Evolutionary conservation across 495 filamentous ascomycete species (phyloP).

Genomic region (Collariella sp.): DNA sequence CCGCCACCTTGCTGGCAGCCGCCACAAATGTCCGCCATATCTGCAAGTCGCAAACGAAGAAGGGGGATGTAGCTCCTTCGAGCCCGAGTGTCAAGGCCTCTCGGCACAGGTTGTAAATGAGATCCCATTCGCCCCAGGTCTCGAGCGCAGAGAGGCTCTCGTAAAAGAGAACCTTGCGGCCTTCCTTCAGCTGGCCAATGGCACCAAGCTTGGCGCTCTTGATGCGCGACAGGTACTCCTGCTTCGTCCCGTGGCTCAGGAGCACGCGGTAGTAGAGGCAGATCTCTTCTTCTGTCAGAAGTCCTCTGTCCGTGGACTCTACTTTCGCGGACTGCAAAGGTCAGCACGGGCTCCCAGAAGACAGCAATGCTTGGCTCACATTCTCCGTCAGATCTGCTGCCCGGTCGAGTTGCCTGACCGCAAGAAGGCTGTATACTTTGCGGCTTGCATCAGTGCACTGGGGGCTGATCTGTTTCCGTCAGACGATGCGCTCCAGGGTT

Average conservation of each 20-base stretch:
- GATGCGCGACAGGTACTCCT: conserved; percentile 23
- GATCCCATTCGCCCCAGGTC: conserved; percentile 27
- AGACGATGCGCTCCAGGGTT: conserved; percentile 2
- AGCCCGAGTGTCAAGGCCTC: conserved; percentile 21
- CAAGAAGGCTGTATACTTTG: conserved; percentile 36
- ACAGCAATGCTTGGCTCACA: conserved; percentile 15
- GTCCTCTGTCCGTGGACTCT: conserved; percentile 20
- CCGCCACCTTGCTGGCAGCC: conserved; percentile 24
- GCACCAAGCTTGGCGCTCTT: conserved; percentile 25
- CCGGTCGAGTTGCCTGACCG: conserved; percentile 34
- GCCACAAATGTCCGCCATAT: conserved; percentile 24
- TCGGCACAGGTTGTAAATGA: conserved; percentile 26
- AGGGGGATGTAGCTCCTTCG: conserved; percentile 16
- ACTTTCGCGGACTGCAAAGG: conserved; percentile 17
- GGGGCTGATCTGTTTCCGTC: conserved; percentile 27
- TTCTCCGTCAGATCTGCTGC: conserved; percentile 35
- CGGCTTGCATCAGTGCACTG: conserved; percentile 30
- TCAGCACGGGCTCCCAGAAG: background rate
- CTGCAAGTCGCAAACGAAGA: conserved; percentile 30
- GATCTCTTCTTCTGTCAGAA: conserved; percentile 30
- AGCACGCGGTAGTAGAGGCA: conserved; percentile 29
- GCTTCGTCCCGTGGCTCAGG: conserved; percentile 22
- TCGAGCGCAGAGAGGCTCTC: conserved; percentile 22
- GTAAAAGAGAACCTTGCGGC: conserved; percentile 27
- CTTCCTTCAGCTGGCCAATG: conserved; percentile 23